Conservation (phyloP, 2,329 filamentous ascomycete genomes). For the Sporothrix luriei region DNA sequence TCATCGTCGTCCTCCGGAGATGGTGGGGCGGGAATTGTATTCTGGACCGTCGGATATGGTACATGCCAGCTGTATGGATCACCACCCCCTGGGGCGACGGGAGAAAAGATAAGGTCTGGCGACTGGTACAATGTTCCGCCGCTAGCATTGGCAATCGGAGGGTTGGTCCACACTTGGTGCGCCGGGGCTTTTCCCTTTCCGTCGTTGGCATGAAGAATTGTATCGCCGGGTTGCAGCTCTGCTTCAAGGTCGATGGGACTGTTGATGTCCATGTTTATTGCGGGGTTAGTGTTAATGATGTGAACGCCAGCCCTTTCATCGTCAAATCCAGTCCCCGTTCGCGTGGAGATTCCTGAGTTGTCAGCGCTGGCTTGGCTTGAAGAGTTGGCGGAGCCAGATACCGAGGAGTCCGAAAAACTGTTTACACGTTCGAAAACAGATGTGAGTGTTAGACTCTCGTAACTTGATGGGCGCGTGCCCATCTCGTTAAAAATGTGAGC, state of each 20-base stretch:
- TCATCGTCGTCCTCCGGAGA: conserved; percentile 23
- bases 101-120: background rate
- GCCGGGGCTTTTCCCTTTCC: conserved; percentile 22
- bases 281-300: background rate
- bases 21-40: conserved; percentile 37
- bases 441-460: conserved; percentile 42
- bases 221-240: background rate
- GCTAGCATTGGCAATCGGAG: conserved; percentile 38
- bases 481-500: conserved; percentile 43
- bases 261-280: conserved; percentile 20
- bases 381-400: conserved; percentile 46
- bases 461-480: conserved; percentile 24
- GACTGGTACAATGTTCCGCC: background rate
- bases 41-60: conserved; percentile 36
- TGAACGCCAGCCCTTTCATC: background rate
- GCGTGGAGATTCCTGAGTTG: background rate
- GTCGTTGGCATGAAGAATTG: background rate
- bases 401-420: conserved; percentile 53
- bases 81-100: background rate
- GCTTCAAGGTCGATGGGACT: background rate
- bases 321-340: conserved; percentile 24
- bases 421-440: conserved; percentile 57
- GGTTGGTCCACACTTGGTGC: conserved; percentile 34
- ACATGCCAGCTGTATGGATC: conserved; percentile 48
- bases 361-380: conserved; percentile 42